Conservation (phyloP, 2,329 filamentous ascomycete species). For the Biscogniauxia sp. region DNA sequence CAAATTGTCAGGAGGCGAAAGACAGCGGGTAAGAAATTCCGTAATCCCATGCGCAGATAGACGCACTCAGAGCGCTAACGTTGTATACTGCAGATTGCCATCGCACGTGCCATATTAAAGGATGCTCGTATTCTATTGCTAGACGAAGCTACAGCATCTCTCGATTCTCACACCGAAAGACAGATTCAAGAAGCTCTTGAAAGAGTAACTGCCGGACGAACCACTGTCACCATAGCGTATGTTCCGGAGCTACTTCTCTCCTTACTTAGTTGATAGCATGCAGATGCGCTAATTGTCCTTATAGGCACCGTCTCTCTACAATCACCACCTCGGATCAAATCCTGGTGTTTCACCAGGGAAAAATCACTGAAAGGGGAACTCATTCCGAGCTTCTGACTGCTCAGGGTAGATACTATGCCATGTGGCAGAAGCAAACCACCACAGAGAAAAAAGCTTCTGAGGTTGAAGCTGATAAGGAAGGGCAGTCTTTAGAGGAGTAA, state of each 20-base stretch:
- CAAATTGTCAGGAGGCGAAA: constrained; percentile 56
- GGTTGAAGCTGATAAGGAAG: constrained; percentile 1
- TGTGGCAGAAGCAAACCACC: constrained; percentile 53
- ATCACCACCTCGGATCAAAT: constrained; percentile 55
- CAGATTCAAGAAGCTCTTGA: constrained; percentile 55
- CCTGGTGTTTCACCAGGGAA: constrained; percentile 51
- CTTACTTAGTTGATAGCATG: too few species aligned
- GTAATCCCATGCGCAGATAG: not conserved
- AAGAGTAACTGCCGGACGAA: constrained; percentile 46
- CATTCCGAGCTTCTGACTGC: constrained; percentile 45
- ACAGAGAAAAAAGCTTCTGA: constrained; percentile 34
- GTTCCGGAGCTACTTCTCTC: constrained; percentile 10
- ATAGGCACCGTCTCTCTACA: constrained; percentile 55
- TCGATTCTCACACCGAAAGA: constrained; percentile 61
- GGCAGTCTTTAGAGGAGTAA: too few species aligned
- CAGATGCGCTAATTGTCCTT: not conserved
- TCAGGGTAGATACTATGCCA: constrained; percentile 47
- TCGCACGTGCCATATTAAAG: constrained; percentile 65
- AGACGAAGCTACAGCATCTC: constrained; percentile 69
- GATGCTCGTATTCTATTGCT: constrained; percentile 68
- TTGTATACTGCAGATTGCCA: constrained; percentile 41
- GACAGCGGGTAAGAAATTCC: constrained; percentile 46
- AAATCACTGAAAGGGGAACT: constrained; percentile 49
- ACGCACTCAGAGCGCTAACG: not conserved
- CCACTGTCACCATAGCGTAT: constrained; percentile 52